Conservation (phyloP, 1,284 basidiomycete species). For the Farysia itapuensis region DNA sequence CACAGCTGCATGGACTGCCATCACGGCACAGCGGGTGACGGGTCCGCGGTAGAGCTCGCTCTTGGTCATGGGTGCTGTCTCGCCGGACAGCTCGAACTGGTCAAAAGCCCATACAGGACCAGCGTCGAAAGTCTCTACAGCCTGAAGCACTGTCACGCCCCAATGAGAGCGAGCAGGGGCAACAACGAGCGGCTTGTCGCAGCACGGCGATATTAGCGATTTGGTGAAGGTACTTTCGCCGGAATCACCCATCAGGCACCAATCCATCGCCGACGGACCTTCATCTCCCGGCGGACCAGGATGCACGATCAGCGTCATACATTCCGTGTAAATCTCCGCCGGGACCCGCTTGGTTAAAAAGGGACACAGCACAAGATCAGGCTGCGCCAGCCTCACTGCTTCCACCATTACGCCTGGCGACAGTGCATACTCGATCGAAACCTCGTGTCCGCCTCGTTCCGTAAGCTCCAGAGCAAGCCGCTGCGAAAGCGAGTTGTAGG, state of each 20-base stretch:
- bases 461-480: constrained; percentile 57
- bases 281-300: constrained; percentile 64
- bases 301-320: constrained; percentile 63
- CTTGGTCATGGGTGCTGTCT: constrained; percentile 58
- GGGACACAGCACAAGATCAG: constrained; percentile 62
- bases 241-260: constrained; percentile 62
- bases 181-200: too few species aligned
- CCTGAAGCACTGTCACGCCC: constrained; percentile 63
- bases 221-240: constrained; percentile 52
- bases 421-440: constrained; percentile 61
- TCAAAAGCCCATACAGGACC: constrained; percentile 64
- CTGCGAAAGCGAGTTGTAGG: constrained; percentile 60
- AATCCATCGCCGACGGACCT: constrained; percentile 63
- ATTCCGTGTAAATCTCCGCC: constrained; percentile 59
- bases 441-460: constrained; percentile 54
- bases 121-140: constrained; percentile 62
- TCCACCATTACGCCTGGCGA: constrained; percentile 61
- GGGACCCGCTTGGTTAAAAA: constrained; percentile 63
- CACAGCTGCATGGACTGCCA: constrained; percentile 60
- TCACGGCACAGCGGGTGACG: constrained; percentile 60
- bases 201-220: too few species aligned
- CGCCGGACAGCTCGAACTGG: constrained; percentile 59
- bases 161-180: constrained; percentile 59
- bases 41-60: constrained; percentile 62
- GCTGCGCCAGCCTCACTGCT: constrained; percentile 58